Evolutionary conservation across 2,329 filamentous ascomycete genomes (phyloP), one percentile per base, ranked within the genome.

Genomic region (Cladosporium austrohemisphaericum): DNA sequence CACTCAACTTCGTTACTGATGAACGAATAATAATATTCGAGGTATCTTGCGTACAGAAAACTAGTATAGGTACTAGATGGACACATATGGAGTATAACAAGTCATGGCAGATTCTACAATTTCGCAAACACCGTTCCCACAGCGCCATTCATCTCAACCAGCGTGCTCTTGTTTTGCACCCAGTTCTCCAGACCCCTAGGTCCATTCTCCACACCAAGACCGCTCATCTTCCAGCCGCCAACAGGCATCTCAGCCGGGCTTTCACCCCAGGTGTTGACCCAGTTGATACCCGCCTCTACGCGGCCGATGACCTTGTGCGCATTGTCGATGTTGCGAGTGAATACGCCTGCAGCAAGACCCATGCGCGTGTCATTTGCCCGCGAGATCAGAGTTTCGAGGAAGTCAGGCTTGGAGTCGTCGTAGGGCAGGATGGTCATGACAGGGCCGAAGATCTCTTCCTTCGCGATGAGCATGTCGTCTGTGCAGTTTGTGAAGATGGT

Each of bases 241-340:
- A 95, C 89, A 2, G 86, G 85, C 90, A 95, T 95, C 74, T 95
- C 89, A 0, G 90, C 88, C 0, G 89, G 89, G 41, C 80, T 85
- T 72, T 95, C 89, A n/a, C 90, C 89, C 90, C 90, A 95, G 0
- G 87, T 90, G 67, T 95, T 95, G 45, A 95, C 77, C 89, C 89
- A 95, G 1, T 88, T 94, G 61, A 95, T 95, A 26, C 89, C 89
- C 0, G 88, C 88, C 63, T 94, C 78, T 4, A 95, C 72, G 61
- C 80, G 76, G 19, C 79, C 76, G 33, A 92, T 76, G 1, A 92
- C 79, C 35, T 79, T 74, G 61, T 95, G 88, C 49, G 86, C 89
- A 40, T 77, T 64, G 58, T 87, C 85, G 45, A 95, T 68, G 57
- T 94, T 81, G 51, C 79, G 80, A 0, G 87, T 88, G 58, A 94